Base-by-base conservation (phyloP, 305 asterid genomes). In the Striga hermonthica region DNA sequence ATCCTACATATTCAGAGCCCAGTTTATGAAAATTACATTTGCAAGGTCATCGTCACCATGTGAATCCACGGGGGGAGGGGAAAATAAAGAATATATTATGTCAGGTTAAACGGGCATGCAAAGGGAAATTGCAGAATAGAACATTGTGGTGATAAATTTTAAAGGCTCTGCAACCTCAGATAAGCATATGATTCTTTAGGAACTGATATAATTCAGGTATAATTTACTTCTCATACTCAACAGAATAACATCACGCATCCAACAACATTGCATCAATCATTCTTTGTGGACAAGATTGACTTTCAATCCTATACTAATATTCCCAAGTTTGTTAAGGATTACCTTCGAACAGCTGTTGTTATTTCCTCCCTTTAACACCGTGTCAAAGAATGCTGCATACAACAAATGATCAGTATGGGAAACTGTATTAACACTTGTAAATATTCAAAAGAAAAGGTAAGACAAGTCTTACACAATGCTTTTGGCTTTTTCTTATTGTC, bases 311-410 rank as follows among this genome's bases (percentile, higher is more conserved):
- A 34, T 35, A 54, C 11, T 41, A 56, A 52, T 40, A 49, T 58
- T 49, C 35, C 45, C 41, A 35, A 43, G 37, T 57, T 64, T 62
- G n/a, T 28, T 1, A 72, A 5, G 34, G 6, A 49, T 65, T 81
- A 91, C 98, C 95, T 89, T 90, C 34, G 82, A 76, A 68, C 83
- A 84, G 74, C 72, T 70, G 66, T 72, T 74, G 45, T 75, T 71
- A 45, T 71, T 81, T 74, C 85, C 85, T 50, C 87, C 86, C 72
- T 78, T 79, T 36, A 92, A 81, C 75, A 82, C 65, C 5, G 93
- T 78, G 66, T 92, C 97, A 68, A 87, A 82, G 72, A 79, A 77
- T 12, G 95, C 97, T 89, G 96, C 83, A 82, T 65, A 68, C 63
- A 41, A 74, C 28, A 71, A 68, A 9, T 28, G 35, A 74, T 10